These are phyloP conservation scores for Bipolaris zeicola DNA, from an alignment of 2,329 filamentous ascomycete genomes.

Conservation along the genomic window DNA sequence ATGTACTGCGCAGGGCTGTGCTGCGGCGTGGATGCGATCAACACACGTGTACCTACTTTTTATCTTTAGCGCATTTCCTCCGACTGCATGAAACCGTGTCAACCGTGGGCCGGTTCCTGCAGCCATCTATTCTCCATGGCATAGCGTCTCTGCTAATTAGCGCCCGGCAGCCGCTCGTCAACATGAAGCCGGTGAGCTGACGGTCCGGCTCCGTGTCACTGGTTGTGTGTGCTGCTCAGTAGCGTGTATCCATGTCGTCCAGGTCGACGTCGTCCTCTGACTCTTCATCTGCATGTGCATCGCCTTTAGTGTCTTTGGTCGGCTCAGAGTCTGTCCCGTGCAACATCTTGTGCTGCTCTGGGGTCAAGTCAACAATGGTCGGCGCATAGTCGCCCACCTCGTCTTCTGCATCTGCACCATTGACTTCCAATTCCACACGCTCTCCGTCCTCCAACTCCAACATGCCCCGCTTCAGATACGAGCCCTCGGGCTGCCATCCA, in stretches of 20 bases:
- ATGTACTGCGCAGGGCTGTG: slow-evolving; percentile 21
- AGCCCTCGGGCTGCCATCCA: slow-evolving; percentile 63
- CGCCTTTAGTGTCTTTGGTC: slow-evolving; percentile 20
- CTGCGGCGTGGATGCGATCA: slow-evolving; percentile 16
- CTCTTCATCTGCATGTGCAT: slow-evolving; percentile 38
- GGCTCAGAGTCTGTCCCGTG: slow-evolving; percentile 33
- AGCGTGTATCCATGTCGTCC: slow-evolving; percentile 49
- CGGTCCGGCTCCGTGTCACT: slow-evolving; percentile 23
- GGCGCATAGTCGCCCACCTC: slow-evolving; percentile 70
- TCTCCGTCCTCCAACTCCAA: slow-evolving; percentile 68
- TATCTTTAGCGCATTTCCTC: slow-evolving; percentile 12
- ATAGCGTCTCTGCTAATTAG: neutral
- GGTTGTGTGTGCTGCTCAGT: slow-evolving; percentile 33
- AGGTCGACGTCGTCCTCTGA: slow-evolving; percentile 48
- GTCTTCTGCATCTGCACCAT: slow-evolving; percentile 63
- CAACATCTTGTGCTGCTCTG: slow-evolving; percentile 50
- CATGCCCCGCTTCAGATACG: slow-evolving; percentile 62
- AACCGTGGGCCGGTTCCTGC: slow-evolving; percentile 2
- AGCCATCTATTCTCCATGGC: slow-evolving; percentile 1
- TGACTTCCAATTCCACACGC: slow-evolving; percentile 63
- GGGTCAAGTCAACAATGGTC: slow-evolving; percentile 61
- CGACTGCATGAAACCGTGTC: neutral
- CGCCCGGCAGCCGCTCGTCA: neutral
- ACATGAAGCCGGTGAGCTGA: slow-evolving; percentile 8
- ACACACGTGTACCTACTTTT: slow-evolving; percentile 5